Evolutionary conservation across 2,329 filamentous ascomycete species (phyloP).

Genomic region (Colletotrichum lini): DNA sequence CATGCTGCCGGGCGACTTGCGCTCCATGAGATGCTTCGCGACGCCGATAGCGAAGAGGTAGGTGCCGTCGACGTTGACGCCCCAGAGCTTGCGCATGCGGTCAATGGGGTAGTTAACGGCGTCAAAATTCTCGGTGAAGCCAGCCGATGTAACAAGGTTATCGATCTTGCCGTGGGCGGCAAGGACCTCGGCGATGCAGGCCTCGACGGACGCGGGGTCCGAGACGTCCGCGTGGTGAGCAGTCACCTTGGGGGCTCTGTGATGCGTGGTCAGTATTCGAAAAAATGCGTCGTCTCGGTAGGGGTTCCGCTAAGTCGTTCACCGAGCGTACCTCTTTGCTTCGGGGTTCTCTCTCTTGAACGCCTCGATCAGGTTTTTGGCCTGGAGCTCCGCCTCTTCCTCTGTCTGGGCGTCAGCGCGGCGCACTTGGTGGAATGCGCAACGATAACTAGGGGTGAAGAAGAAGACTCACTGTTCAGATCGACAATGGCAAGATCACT

Average conservation of each 20-base stretch:
- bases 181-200: constrained; percentile 79
- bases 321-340: constrained; percentile 70
- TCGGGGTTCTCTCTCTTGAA: constrained; percentile 87
- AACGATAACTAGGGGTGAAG: background rate
- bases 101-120: constrained; percentile 92
- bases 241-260: constrained; percentile 83
- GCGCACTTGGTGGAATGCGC: background rate
- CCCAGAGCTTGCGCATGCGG: constrained; percentile 93
- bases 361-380: constrained; percentile 78
- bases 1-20: constrained; percentile 84
- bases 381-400: constrained; percentile 86
- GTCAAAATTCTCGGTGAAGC: constrained; percentile 96
- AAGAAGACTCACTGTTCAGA: constrained; percentile 80
- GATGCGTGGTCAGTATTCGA: background rate
- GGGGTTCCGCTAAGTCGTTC: background rate
- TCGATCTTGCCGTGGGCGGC: constrained; percentile 85
- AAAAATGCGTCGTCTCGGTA: too few species aligned
- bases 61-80: constrained; percentile 92
- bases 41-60: constrained; percentile 89
- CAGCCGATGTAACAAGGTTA: constrained; percentile 94
- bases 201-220: constrained; percentile 82
- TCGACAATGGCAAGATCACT: constrained; percentile 94
- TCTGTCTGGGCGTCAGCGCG: constrained; percentile 21
- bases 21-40: constrained; percentile 89
- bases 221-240: constrained; percentile 93